Evolutionary conservation across 352 stramenopile species (phyloP), one percentile per base, ranked within the genome.

Genomic region (Pythium monospermum): DNA sequence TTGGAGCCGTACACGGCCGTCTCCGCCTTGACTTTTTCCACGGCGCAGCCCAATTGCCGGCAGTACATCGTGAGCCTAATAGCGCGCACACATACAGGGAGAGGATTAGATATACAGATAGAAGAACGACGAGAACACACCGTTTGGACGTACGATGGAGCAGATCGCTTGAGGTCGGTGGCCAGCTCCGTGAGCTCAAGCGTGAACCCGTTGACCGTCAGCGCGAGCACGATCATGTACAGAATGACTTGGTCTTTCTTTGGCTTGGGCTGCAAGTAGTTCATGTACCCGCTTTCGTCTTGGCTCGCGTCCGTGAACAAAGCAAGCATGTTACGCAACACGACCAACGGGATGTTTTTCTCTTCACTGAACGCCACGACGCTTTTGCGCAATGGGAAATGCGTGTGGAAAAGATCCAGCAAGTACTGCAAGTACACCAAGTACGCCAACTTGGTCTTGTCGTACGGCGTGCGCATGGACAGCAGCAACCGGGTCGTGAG

Each of bases 161-260:
- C 23, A 11, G 69, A 73, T 33, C 66, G 71, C 67, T 93, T 93
- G 18, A 93, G 67, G 48, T 93, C 82, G 19, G 66, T 48, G 13
- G 62, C 67, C 48, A 91, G 49, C 35, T 88, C 79, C 11, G 79
- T 78, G 37, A 93, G 65, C 49, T 90, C 77, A 61, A 93, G 59
- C 23, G 63, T 88, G 61, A 88, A 93, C 38, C 56, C 61, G 59
- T 85, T 87, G 19, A 89, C 49, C 16, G 76, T 91, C 25, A 93
- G 64, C 38, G 78, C 82, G 19, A 90, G 65, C 36, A 86, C 74
- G 21, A 93, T 59, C 59, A 93, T 62, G 61, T 88, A 77, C 18
- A 93, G 46, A 30, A 84, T 68, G 39, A 91, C 64, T 68, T 93
- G 88, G 61, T 93, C 82, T 59, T 91, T 91, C 54, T 79, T 73